These are phyloP conservation scores for Suhomyces kilbournensis DNA, from an alignment of 805 yeast genomes.

Conservation along the genomic window DNA sequence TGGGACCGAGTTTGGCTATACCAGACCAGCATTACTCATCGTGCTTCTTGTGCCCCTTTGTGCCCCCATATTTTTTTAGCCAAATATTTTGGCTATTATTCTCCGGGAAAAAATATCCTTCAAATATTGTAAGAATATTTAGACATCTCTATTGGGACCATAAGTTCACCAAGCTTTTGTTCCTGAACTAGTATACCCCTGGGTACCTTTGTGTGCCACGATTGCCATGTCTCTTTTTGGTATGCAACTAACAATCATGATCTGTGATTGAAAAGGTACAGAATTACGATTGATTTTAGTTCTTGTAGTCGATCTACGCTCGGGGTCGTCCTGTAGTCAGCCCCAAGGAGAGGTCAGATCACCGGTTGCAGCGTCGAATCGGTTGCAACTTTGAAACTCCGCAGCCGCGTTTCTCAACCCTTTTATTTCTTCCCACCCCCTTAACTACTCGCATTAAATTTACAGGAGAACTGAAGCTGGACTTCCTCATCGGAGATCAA, in stretches of 20 bases:
- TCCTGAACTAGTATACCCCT: neutral
- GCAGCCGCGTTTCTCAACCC: neutral
- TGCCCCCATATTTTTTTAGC: neutral
- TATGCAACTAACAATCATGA: neutral
- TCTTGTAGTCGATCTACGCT: neutral
- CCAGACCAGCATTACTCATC: neutral
- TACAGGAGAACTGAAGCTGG: neutral
- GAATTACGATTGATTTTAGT: neutral
- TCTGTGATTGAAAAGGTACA: neutral
- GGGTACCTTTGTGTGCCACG: neutral
- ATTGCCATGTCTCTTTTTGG: neutral
- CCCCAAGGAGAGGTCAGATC: neutral
- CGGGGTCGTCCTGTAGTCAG: neutral
- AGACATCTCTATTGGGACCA: neutral
- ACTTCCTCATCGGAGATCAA: neutral
- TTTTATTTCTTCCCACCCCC: neutral
- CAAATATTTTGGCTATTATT: neutral
- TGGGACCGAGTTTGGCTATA: neutral
- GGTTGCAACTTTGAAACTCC: neutral
- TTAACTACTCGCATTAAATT: neutral
- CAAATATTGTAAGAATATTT: neutral
- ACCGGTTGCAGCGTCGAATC: neutral
- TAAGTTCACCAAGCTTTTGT: neutral
- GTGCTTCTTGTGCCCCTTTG: neutral
- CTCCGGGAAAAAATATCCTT: neutral